phyloP scores from a whole-genome alignment of 148 eudicot genomes.

The Silene latifolia region DNA sequence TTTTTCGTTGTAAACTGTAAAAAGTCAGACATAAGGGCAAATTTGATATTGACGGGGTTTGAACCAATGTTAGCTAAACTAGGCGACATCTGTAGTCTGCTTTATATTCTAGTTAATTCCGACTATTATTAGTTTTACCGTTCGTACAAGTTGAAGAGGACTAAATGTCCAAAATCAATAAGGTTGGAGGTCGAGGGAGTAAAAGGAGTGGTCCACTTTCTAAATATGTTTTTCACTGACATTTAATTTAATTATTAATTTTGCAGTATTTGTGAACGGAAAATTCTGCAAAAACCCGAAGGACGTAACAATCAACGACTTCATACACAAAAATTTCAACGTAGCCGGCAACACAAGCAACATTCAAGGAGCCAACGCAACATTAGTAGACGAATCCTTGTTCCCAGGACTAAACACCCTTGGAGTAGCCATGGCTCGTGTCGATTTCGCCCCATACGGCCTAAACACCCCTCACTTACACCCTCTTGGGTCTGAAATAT shows the following conservation, averaged over 20 bases:
- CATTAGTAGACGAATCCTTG: neutral
- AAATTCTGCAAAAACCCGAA: conserved; percentile 19
- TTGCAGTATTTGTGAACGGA: conserved; percentile 14
- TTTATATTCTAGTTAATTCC: too few relatives aligned
- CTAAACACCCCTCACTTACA: conserved; percentile 19
- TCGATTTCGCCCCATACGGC: conserved; percentile 8
- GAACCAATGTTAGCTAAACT: too few relatives aligned
- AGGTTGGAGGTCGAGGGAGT: too few relatives aligned
- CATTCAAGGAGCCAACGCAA: conserved; percentile 5
- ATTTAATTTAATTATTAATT: neutral
- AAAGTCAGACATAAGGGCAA: too few relatives aligned
- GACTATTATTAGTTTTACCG: too few relatives aligned
- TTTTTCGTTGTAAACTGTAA: too few relatives aligned
- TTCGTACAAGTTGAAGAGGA: too few relatives aligned
- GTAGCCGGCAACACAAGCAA: neutral
- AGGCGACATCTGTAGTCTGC: too few relatives aligned
- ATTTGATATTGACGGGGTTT: too few relatives aligned
- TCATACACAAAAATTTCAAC: conserved; percentile 10
- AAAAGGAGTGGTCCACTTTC: too few relatives aligned
- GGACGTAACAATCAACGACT: conserved; percentile 6
- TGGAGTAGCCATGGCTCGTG: conserved; percentile 14
- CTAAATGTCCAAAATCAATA: too few relatives aligned
- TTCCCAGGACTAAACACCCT: conserved; percentile 23
- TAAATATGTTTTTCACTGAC: too few relatives aligned
- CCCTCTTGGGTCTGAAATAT: conserved; percentile 14